Percentiles rank a stretch among this genome's conserved stretches.
phyloP scores from a whole-genome alignment of 2,329 filamentous ascomycete species.

The Thermothelomyces thermophilus region DNA sequence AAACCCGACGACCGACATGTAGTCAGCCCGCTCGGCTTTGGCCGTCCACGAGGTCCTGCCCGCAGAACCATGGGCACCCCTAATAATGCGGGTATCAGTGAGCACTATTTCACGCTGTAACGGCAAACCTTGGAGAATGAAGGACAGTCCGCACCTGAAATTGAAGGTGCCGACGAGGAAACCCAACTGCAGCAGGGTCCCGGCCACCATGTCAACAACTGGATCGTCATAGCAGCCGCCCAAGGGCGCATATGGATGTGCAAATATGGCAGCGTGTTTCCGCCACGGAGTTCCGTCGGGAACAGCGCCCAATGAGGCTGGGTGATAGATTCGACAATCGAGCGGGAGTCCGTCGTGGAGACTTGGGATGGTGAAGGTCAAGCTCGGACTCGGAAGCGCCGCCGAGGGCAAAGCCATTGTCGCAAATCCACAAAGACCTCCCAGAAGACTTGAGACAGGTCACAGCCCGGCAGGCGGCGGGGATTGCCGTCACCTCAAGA shows the following conservation, averaged over 20 bases:
- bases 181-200: constrained; percentile 59
- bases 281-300: constrained; percentile 36
- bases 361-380: constrained; percentile 75
- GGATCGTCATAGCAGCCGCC: constrained; percentile 82
- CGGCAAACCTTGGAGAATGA: neutral
- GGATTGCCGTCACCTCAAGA: neutral
- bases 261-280: constrained; percentile 57
- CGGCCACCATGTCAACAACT: constrained; percentile 61
- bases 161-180: constrained; percentile 86
- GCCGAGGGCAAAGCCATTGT: neutral
- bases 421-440: too few relatives aligned
- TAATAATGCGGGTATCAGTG: constrained; percentile 31
- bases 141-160: constrained; percentile 56
- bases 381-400: constrained; percentile 50
- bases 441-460: neutral
- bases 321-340: constrained; percentile 78
- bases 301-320: constrained; percentile 37
- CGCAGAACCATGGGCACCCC: constrained; percentile 67
- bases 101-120: too few relatives aligned
- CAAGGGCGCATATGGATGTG: constrained; percentile 85
- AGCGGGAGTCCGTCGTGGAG: constrained; percentile 70
- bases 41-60: constrained; percentile 85
- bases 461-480: neutral
- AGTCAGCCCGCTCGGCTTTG: constrained; percentile 74
- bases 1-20: constrained; percentile 75